These are phyloP conservation scores for Alternaria longipes DNA, from an alignment of 2,329 filamentous ascomycete genomes.

Conservation along the genomic window DNA sequence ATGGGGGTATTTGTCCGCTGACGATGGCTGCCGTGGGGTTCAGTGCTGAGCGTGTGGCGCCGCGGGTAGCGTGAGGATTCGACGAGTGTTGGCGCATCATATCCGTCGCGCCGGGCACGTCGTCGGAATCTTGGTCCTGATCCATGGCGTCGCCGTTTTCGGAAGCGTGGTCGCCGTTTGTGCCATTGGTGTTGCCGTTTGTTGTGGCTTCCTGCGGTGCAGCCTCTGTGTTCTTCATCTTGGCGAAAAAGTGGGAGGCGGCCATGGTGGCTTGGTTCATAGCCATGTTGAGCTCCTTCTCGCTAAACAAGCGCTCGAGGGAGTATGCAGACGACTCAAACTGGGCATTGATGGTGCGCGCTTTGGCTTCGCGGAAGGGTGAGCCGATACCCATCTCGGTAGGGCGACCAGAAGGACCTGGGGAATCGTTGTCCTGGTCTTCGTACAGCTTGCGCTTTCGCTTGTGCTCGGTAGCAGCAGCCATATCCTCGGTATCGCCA, in stretches of 20 bases:
- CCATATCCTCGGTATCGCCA: conserved; percentile 58
- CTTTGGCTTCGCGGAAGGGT: conserved; percentile 63
- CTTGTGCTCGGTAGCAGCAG: conserved; percentile 60
- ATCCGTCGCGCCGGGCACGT: conserved; percentile 58
- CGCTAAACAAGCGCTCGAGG: conserved; percentile 71
- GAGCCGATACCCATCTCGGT: conserved; percentile 59
- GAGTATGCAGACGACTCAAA: conserved; percentile 68
- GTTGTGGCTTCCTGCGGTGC: conserved; percentile 36
- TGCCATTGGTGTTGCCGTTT: conserved; percentile 45
- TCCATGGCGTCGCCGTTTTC: conserved; percentile 52
- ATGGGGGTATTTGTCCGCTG: conserved; percentile 52
- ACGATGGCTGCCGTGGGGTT: conserved; percentile 60
- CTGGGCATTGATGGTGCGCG: conserved; percentile 62
- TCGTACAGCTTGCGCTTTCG: conserved; percentile 67
- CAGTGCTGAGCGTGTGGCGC: conserved; percentile 64
- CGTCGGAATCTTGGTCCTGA: conserved; percentile 49
- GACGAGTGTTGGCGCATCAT: conserved; percentile 70
- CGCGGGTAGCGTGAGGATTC: conserved; percentile 63
- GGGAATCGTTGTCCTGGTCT: conserved; percentile 68
- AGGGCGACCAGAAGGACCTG: conserved; percentile 60
- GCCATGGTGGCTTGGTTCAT: conserved; percentile 69
- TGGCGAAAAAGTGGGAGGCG: conserved; percentile 66
- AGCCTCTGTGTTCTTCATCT: conserved; percentile 55
- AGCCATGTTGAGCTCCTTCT: conserved; percentile 70
- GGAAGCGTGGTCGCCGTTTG: conserved; percentile 49